These are phyloP conservation scores for Trichoderma afroharzianum DNA, from an alignment of 2,329 filamentous ascomycete genomes.

Conservation along the genomic window DNA sequence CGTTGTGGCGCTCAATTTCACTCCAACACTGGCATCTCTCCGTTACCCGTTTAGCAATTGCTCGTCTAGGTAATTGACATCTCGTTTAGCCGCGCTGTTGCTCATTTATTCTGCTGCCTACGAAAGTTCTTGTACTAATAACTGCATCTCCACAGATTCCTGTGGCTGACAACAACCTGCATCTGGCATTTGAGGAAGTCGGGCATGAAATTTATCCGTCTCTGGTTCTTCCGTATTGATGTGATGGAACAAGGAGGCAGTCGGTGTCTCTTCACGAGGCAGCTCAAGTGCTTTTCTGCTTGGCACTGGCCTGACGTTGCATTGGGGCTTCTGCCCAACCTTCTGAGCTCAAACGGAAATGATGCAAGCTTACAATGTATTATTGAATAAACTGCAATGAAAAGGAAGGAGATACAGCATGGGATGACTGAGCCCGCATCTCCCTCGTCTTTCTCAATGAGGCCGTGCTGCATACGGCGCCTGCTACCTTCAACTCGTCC, in stretches of 20 bases:
- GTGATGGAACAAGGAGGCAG: not conserved
- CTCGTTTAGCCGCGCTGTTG: not conserved
- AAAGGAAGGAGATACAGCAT: not conserved
- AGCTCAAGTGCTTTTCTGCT: not conserved
- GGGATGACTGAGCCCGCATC: not conserved
- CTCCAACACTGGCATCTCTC: not conserved
- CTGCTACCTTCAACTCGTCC: not conserved
- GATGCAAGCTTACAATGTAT: not conserved
- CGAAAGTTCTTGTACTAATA: not conserved
- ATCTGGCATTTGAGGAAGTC: not conserved
- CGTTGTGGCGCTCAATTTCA: conserved; percentile 6
- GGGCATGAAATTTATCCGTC: conserved; percentile 5
- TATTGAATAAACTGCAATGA: not conserved
- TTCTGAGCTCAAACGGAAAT: not conserved
- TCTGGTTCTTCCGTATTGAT: not conserved
- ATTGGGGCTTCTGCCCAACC: not conserved
- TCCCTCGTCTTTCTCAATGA: not conserved
- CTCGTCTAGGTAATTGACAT: not conserved
- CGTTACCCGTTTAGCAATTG: not conserved
- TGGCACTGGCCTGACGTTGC: not conserved
- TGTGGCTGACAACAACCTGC: not conserved
- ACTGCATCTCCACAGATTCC: not conserved
- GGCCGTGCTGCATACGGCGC: not conserved
- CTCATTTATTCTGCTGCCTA: not conserved
- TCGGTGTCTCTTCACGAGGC: not conserved